phyloP scores from a whole-genome alignment of 73 alveolate species.

The Uronychia setigera region DNA sequence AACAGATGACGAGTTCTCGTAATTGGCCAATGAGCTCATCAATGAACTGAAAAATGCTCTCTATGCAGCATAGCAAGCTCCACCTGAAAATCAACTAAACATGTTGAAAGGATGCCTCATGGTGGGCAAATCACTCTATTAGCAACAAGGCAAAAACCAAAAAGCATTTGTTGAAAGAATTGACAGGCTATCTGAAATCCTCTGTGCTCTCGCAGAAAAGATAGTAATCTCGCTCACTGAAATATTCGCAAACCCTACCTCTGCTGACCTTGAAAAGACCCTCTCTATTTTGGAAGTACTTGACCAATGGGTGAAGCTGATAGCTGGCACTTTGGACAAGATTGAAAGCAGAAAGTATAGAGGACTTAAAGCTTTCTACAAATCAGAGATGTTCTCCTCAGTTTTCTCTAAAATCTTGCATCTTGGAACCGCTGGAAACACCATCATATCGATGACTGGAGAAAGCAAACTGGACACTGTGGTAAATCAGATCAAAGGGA shows the following conservation, averaged over 20 bases:
- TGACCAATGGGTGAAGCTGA: not conserved
- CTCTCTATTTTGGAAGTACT: not conserved
- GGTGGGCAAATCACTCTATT: not conserved
- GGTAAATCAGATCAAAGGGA: not conserved
- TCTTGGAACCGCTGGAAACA: not conserved
- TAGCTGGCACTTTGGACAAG: not conserved
- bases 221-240: not conserved
- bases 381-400: not conserved
- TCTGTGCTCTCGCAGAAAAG: not conserved
- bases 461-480: not conserved
- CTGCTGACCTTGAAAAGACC: not conserved
- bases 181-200: not conserved
- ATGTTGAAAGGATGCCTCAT: not conserved
- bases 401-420: not conserved
- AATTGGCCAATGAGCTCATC: not conserved
- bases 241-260: not conserved
- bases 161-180: not conserved
- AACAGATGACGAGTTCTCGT: not conserved
- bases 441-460: not conserved
- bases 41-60: not conserved
- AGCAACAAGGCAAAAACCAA: not conserved
- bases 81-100: not conserved
- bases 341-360: not conserved
- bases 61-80: not conserved
- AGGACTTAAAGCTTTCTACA: not conserved